A percentile compares a stretch with the other conserved stretches of the same genome.
Evolutionary conservation across 2,329 filamentous ascomycete genomes (phyloP).

Genomic region (Fusarium annulatum): DNA sequence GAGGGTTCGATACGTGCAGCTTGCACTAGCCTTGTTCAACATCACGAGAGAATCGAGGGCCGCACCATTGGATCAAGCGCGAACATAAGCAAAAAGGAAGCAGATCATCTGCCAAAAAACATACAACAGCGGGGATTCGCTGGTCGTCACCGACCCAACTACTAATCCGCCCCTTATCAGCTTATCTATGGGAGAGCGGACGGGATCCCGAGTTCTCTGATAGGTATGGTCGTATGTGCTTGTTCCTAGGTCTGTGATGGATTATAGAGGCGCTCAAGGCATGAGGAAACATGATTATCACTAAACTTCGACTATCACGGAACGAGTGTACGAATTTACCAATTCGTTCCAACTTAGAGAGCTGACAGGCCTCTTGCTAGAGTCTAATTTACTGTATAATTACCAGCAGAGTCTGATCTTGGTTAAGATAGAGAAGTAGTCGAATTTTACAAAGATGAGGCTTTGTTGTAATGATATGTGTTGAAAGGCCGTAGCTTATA

Average conservation of each 20-base stretch:
- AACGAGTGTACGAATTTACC: accelerated
- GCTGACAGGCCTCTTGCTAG: accelerated
- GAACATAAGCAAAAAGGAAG: neutral
- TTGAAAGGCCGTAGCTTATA: accelerated
- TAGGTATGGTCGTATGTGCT: neutral
- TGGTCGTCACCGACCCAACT: neutral
- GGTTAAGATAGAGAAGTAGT: accelerated
- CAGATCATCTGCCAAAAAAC: neutral
- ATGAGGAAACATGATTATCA: accelerated
- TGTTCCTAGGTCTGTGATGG: accelerated
- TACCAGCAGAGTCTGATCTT: accelerated
- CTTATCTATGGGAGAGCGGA: neutral
- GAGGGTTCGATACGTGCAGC: neutral
- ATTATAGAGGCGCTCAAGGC: accelerated
- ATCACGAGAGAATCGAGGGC: neutral
- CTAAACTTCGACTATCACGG: accelerated
- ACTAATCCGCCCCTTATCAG: neutral
- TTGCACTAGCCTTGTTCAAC: neutral
- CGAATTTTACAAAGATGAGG: accelerated
- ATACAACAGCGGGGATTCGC: neutral
- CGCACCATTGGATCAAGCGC: accelerated
- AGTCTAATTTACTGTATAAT: accelerated
- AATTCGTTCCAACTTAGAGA: accelerated
- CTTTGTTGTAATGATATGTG: accelerated
- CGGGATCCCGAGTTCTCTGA: neutral